Conservation (phyloP, 148 eudicot species). For the Arbutus unedo region DNA sequence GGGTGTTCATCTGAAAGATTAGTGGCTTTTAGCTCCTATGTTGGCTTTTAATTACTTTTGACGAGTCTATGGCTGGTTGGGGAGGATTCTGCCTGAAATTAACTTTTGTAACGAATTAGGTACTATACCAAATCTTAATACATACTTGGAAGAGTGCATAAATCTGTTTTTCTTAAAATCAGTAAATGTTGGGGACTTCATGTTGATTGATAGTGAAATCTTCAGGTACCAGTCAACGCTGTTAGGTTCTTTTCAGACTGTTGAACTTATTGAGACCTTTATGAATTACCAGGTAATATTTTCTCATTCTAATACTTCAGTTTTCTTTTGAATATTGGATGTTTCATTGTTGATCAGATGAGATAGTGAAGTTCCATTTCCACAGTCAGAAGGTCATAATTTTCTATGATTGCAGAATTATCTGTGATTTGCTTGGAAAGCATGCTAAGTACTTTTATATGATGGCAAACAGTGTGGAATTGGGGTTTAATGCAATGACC, state of each 20-base stretch:
- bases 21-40: neutral
- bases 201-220: neutral
- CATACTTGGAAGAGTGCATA: neutral
- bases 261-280: conserved; percentile 90
- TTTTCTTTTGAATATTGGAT: neutral
- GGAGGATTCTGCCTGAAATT: neutral
- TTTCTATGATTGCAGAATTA: neutral
- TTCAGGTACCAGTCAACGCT: conserved; percentile 97
- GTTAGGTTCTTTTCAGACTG: conserved; percentile 80
- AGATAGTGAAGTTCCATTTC: neutral
- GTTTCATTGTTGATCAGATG: neutral
- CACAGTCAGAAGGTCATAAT: neutral
- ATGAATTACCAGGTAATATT: conserved; percentile 88
- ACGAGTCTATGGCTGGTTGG: neutral
- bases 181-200: neutral
- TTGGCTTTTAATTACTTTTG: neutral
- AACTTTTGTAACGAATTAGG: neutral
- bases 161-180: neutral
- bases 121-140: neutral
- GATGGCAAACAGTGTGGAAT: neutral
- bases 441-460: neutral
- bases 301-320: neutral
- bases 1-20: neutral
- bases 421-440: neutral
- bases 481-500: neutral